Base-by-base conservation (phyloP, 2,329 filamentous ascomycete species). In the Ceratocystis cacaofunesta region DNA sequence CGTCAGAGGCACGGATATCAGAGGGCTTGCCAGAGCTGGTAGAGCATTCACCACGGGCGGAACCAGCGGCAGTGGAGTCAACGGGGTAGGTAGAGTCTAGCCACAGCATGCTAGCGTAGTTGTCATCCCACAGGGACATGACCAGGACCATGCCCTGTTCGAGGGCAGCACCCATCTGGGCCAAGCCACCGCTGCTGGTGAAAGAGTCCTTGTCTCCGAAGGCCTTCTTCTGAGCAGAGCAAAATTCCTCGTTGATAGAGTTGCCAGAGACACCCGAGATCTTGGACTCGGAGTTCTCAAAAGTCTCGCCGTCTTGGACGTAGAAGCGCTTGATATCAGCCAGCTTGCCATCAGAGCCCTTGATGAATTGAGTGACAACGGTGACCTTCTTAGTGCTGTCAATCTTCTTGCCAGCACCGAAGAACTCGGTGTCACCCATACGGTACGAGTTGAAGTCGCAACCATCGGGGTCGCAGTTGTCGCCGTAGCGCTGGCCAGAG, bases 391-490 rank as follows among this genome's bases (percentile, higher is more conserved):
- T 76, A 63, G 72, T 79, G 62, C 82, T 85, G 72, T 86, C 79
- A 68, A 87, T 77, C 17, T 76, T 83, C 72, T 76, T 77, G 68
- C 79, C 81, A 0, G 78, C 74, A 46, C 84, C 85, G 73, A 82
- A 87, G 76, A 86, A 87, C 72, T 76, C 75, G 43, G 75, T 75
- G 73, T 82, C 79, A 57, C 83, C 84, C 76, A 83, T 78, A 70
- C 84, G 83, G 80, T 81, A 87, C 30, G 80, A 75, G 78, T 85
- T 85, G 77, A 82, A 85, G 71, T 86, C 84, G 70, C 85, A 87
- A 25, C 85, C 85, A 68, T 84, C 81, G 66, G 81, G 80, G 72
- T 87, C 85, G 75, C 85, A 87, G 55, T 80, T 74, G 67, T 83
- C 83, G 15, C 72, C 75, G 71, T 84, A 85, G 69, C 82, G 81